Evolutionary conservation across 306 rosid species (phyloP).

Genomic region (Casuarina cunninghamiana): DNA sequence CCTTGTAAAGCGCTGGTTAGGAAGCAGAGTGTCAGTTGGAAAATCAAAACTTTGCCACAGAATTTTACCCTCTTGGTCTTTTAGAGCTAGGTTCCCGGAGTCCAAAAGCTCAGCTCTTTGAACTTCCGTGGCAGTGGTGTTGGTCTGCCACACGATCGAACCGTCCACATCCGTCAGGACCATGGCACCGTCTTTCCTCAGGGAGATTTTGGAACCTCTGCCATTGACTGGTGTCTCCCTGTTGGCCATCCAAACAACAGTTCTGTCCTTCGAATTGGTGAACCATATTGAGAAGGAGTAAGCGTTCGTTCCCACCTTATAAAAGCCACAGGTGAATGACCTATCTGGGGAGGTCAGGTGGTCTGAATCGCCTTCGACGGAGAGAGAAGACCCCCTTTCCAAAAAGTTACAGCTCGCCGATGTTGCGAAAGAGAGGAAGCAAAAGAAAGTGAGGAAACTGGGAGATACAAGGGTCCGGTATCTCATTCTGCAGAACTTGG

Average conservation of each 20-base stretch:
- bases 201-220: conserved; percentile 3
- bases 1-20: conserved; percentile 12
- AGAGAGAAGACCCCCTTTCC: too few species aligned
- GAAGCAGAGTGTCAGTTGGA: conserved; percentile 22
- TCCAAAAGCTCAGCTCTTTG: not conserved
- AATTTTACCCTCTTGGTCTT: too few species aligned
- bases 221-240: conserved; percentile 27
- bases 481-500: not conserved
- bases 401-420: not conserved
- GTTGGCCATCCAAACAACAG: not conserved
- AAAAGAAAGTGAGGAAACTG: too few species aligned
- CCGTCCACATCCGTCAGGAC: conserved; percentile 17
- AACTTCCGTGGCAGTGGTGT: not conserved
- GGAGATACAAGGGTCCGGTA: not conserved
- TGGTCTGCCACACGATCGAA: conserved; percentile 11
- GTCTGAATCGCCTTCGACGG: too few species aligned
- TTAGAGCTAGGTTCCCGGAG: too few species aligned
- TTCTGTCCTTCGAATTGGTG: too few species aligned
- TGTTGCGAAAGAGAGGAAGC: too few species aligned
- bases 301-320: too few species aligned
- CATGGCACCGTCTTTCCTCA: conserved; percentile 4
- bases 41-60: too few species aligned
- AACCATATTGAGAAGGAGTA: too few species aligned
- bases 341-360: too few species aligned
- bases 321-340: too few species aligned